Evolutionary conservation across 2,329 filamentous ascomycete genomes (phyloP).

Genomic region (Aspergillus oerlinghausenensis): DNA sequence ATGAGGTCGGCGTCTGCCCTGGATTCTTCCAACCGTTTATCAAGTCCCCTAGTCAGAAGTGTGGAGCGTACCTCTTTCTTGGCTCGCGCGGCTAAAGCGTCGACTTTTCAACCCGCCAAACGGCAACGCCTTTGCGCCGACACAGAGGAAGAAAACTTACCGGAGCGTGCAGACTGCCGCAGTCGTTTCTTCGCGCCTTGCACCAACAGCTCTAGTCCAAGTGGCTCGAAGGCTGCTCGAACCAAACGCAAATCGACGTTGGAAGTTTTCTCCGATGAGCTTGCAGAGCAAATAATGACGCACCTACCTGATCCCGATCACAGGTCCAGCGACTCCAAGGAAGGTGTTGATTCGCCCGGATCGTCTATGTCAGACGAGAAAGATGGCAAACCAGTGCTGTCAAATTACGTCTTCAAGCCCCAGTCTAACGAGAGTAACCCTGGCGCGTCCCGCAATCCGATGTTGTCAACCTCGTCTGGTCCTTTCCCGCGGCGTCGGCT

Average conservation of each 20-base stretch:
- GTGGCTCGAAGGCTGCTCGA: constrained; percentile 29
- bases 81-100: constrained; percentile 32
- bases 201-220: constrained; percentile 35
- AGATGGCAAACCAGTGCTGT: background rate
- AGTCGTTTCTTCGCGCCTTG: constrained; percentile 47
- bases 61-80: constrained; percentile 38
- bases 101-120: constrained; percentile 47
- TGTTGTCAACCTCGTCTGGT: background rate
- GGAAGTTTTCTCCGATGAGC: constrained; percentile 51
- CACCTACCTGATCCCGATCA: constrained; percentile 36
- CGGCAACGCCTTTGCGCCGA: constrained; percentile 51
- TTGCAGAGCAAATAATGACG: constrained; percentile 47
- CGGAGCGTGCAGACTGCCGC: constrained; percentile 30
- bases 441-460: background rate
- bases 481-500: constrained; percentile 13
- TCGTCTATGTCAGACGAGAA: background rate
- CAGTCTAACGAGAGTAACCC: background rate
- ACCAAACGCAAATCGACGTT: constrained; percentile 43
- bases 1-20: constrained; percentile 31
- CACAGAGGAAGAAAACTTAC: constrained; percentile 29
- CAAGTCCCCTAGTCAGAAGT: constrained; percentile 40
- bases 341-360: background rate
- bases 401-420: background rate
- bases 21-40: constrained; percentile 35
- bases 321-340: background rate